A percentile compares a stretch with the other conserved stretches of the same genome.
Evolutionary conservation across 208 protist species (phyloP).

Genomic region (Novymonas esmeraldas): DNA sequence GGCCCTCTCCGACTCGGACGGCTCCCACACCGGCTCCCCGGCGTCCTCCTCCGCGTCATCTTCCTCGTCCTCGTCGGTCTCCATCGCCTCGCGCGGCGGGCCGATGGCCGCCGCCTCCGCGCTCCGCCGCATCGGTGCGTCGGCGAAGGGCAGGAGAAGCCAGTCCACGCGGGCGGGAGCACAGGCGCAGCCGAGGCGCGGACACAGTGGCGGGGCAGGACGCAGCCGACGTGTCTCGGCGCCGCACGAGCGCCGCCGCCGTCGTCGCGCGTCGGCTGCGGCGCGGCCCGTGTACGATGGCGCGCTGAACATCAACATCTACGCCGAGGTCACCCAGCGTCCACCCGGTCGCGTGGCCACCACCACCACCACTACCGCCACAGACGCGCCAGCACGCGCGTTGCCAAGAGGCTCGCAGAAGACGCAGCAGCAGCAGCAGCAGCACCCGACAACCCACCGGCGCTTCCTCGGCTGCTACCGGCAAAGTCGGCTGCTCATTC

Average conservation of each 20-base stretch:
- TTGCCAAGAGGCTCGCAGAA: neutral
- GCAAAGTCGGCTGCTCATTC: constrained; percentile 75
- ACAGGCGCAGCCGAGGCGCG: too few species aligned
- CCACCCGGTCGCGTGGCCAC: neutral
- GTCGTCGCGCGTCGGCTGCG: neutral
- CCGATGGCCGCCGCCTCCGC: neutral
- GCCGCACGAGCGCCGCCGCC: too few species aligned
- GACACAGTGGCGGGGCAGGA: too few species aligned
- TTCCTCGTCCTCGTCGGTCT: neutral
- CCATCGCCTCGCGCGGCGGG: neutral
- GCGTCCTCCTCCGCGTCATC: neutral
- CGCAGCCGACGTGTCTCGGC: too few species aligned
- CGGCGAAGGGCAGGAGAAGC: neutral
- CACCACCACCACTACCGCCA: neutral
- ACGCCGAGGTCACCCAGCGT: constrained; percentile 18
- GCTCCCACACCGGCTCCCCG: neutral
- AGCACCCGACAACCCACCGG: neutral
- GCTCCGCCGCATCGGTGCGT: neutral
- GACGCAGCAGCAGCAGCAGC: neutral
- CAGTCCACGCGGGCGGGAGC: neutral
- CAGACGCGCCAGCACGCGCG: neutral
- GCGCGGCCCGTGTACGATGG: constrained; percentile 36
- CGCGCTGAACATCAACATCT: constrained; percentile 51
- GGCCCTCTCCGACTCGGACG: constrained; percentile 18
- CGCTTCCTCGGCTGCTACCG: constrained; percentile 75